These are phyloP conservation scores for Furcasterigmium sp. DNA, from an alignment of 2,329 filamentous ascomycete species.

Conservation along the genomic window DNA sequence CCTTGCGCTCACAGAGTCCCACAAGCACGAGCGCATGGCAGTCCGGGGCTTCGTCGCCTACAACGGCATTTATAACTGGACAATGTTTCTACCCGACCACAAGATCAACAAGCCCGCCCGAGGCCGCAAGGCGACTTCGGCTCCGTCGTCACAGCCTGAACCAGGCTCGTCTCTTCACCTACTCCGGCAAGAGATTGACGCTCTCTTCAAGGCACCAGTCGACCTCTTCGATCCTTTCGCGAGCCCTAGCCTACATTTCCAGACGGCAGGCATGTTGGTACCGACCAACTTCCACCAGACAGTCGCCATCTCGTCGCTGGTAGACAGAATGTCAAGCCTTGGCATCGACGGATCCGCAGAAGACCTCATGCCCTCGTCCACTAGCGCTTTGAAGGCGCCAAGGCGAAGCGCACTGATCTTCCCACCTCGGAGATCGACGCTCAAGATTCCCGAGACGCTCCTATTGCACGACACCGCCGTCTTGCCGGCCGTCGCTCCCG, in stretches of 20 bases:
- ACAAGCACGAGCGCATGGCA: conserved; percentile 33
- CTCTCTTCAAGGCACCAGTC: conserved; percentile 42
- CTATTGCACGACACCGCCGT: conserved; percentile 38
- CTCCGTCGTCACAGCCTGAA: conserved; percentile 13
- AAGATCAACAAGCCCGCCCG: conserved; percentile 28
- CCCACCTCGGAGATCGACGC: conserved; percentile 39
- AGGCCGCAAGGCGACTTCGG: conserved; percentile 6
- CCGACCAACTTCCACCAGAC: conserved; percentile 37
- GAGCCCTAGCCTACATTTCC: conserved; percentile 54
- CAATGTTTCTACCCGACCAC: conserved; percentile 51
- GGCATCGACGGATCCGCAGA: conserved; percentile 8
- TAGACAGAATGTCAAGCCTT: conserved; percentile 15
- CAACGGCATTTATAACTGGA: conserved; percentile 63
- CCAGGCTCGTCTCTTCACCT: conserved; percentile 29
- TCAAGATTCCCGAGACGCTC: conserved; percentile 44
- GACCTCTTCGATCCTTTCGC: conserved; percentile 56
- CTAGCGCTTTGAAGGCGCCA: conserved; percentile 18
- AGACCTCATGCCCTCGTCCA: conserved; percentile 5
- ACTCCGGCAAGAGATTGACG: conserved; percentile 27
- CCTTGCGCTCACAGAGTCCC: conserved; percentile 51
- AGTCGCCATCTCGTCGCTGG: conserved; percentile 8
- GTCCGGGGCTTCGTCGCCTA: conserved; percentile 50
- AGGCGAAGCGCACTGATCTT: conserved; percentile 40
- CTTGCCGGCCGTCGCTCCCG: neutral
- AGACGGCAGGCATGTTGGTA: conserved; percentile 40